A percentile compares a stretch with the other conserved stretches of the same genome.
Conservation (phyloP, 371 early-diverging fungal genomes). For the Mucor sp. region DNA sequence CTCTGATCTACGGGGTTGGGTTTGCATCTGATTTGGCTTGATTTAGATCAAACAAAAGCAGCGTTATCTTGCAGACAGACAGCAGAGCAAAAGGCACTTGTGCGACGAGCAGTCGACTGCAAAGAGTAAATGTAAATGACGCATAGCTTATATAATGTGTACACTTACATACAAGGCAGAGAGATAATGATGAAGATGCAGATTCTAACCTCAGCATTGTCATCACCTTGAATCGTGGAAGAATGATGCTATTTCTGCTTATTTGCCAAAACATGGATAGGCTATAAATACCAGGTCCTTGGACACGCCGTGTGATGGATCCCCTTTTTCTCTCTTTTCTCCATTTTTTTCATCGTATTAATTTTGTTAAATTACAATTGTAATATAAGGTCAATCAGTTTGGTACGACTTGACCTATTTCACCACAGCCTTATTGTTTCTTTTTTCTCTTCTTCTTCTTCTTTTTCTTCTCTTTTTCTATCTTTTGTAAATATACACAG, state of each 20-base stretch:
- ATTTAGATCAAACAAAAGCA: neutral
- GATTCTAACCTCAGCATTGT: neutral
- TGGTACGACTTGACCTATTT: conserved; percentile 16
- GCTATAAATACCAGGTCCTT: neutral
- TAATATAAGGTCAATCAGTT: conserved; percentile 13
- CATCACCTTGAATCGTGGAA: neutral
- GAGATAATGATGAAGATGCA: neutral
- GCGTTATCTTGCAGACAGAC: neutral
- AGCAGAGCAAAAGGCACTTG: neutral
- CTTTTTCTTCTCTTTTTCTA: neutral
- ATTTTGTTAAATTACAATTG: neutral
- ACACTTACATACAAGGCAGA: too few species aligned
- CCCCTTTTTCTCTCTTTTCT: neutral
- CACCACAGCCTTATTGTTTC: conserved; percentile 3
- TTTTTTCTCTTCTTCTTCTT: neutral
- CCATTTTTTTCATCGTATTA: neutral
- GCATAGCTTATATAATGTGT: neutral
- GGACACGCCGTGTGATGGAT: neutral
- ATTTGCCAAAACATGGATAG: neutral
- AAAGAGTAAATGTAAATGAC: neutral
- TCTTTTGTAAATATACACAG: neutral
- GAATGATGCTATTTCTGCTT: neutral
- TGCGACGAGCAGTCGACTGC: neutral
- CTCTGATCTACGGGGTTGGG: neutral
- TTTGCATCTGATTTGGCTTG: neutral